Conservation (phyloP, 768 basidiomycete genomes). For the Pleurotus cornucopiae region DNA sequence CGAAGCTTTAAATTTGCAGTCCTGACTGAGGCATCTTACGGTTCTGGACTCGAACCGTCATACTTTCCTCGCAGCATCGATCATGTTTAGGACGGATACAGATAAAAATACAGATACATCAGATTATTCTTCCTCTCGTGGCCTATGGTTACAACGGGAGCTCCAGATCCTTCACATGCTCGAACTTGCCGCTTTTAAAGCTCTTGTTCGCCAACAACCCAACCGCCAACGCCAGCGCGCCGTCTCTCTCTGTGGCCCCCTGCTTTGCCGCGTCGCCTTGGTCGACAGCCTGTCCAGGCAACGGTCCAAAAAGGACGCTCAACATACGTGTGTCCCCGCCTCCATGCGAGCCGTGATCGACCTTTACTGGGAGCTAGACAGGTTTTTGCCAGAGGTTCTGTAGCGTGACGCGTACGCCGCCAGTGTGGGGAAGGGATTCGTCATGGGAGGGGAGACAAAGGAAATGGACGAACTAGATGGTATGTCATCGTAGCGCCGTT, state of each 20-base stretch:
- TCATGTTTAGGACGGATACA: too few relatives aligned
- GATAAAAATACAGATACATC: too few relatives aligned
- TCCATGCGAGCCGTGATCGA: conserved; percentile 42
- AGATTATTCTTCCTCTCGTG: too few relatives aligned
- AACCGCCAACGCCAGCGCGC: conserved; percentile 41
- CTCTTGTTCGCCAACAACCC: conserved; percentile 47
- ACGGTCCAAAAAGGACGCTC: conserved; percentile 42
- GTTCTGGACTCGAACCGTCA: too few relatives aligned
- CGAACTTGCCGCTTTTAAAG: conserved; percentile 40
- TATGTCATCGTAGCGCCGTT: conserved; percentile 48
- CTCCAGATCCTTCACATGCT: conserved; percentile 28
- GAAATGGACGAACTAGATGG: conserved; percentile 33
- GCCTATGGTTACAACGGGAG: conserved; percentile 14
- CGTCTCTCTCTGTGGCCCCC: conserved; percentile 43
- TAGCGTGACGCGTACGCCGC: conserved; percentile 36
- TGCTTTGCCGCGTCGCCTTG: conserved; percentile 41
- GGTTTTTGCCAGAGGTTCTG: conserved; percentile 42
- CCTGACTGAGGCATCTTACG: too few relatives aligned
- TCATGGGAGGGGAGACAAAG: neutral
- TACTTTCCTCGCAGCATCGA: too few relatives aligned
- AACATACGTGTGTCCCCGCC: conserved; percentile 46
- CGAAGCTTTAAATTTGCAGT: too few relatives aligned
- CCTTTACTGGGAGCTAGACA: conserved; percentile 28
- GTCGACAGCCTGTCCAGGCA: conserved; percentile 34
- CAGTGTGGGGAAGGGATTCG: conserved; percentile 35